Base-by-base conservation (phyloP, 352 stramenopile species). In the Discostella stelligera region DNA sequence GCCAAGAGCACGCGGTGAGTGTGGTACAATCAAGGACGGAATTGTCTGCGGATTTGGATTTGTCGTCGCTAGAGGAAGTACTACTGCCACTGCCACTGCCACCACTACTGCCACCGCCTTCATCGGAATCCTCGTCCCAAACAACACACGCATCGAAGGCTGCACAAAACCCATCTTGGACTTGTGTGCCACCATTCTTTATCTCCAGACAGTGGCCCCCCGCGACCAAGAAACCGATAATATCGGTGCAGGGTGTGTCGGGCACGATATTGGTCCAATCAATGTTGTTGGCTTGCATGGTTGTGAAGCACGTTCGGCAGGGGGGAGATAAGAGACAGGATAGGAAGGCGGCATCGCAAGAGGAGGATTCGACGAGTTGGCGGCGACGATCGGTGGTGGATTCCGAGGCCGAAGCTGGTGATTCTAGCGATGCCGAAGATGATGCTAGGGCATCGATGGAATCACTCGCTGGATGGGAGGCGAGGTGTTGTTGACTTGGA, bases 291-390 rank as follows among this genome's bases (percentile, higher is more conserved):
- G 71, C 54, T 56, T 88, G 44, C 7, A 93, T 20, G 11, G 76
- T 52, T 5, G 52, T 61, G 60, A 93, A 91, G 64, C 88, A 93
- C 10, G 56, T 48, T 5, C 80, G 61, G 65, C 88, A 93, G 7
- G 74, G 59, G 21, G 66, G 25, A 62, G 85, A 71, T 20, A 73
- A 44, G n/a, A 91, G 44, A 71, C 88, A 93, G 39, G 62, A 10
- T 88, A 96, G 61, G 90, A 97, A 75, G 83, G 92, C 55, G 79
- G 90, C 20, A 93, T 97, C 90, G 96, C 96, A 83, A 27, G 89
- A 90, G 11, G 67, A 48, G 20, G 41, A 39, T 2, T 27, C n/a
- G 64, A n/a, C n/a, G 10, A 20, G 23, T 23, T 20, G 59, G n/a
- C 39, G 32, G 48, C 32, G 23, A 48, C n/a, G n/a, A n/a, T n/a